Base-by-base conservation (phyloP, 805 yeast species). In the Debaryomyces tyrocola region DNA sequence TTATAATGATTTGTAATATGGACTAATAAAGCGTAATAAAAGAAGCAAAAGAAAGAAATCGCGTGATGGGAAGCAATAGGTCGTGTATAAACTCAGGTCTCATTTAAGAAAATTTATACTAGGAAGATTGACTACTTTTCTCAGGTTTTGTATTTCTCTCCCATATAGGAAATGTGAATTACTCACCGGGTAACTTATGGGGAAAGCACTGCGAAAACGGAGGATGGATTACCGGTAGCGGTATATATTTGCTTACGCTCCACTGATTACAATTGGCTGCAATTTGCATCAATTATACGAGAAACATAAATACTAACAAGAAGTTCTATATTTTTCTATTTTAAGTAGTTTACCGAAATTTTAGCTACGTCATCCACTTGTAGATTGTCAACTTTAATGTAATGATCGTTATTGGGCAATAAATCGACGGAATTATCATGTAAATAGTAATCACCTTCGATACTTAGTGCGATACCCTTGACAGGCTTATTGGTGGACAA, bases 351-450 rank as follows among this genome's bases (percentile, higher is more conserved):
- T 12, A 31, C 6, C 11, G 34, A 31, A 6, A 31, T 14, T 31
- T 31, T 31, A n/a, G 34, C 34, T 7, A 14, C 14, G 11, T 31
- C 34, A 6, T 31, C 17, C 7, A 14, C 4, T 12, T n/a, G 11
- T 6, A 31, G 17, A 31, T 14, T 14, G 11, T 31, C 34, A 31
- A 31, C 34, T 31, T 31, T 12, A 31, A 31, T 31, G 5, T 31
- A 31, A 4, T 31, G 34, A 14, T 33, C 37, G 18, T 50, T 57
- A 8, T 70, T 69, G 1, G 81, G 80, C 52, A 75, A 70, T 33
- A 78, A 47, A 46, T 77, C 83, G 49, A 78, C 62, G 7, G 80
- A 79, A 51, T 78, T 78, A 50, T 78, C 82, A 8, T 56, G 56
- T 24, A 73, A 55, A 20, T 54, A 51, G 18, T 66, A 44, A 42